Conservation (phyloP, 768 basidiomycete species). For the Lyophyllum semitale region DNA sequence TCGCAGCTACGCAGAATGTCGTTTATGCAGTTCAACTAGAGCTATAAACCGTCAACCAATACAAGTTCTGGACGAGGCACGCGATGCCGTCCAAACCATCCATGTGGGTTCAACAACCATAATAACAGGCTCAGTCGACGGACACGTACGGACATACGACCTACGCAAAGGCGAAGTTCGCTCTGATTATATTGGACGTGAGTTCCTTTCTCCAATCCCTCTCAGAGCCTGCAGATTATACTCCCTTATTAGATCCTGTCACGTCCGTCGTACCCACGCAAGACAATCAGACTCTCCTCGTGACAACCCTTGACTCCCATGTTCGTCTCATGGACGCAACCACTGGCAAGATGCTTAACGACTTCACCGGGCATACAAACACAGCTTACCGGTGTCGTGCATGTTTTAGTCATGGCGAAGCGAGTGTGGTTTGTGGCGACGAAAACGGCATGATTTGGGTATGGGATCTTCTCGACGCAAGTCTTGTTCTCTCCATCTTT, state of each 20-base stretch:
- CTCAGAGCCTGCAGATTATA: background rate
- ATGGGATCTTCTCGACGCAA: slow-evolving; percentile 91
- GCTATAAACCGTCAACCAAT: slow-evolving; percentile 69
- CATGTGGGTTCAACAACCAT: slow-evolving; percentile 68
- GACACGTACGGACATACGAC: slow-evolving; percentile 91
- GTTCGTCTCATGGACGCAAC: slow-evolving; percentile 83
- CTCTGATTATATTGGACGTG: slow-evolving; percentile 89
- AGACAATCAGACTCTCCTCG: slow-evolving; percentile 79
- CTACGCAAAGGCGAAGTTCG: slow-evolving; percentile 90
- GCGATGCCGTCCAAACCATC: slow-evolving; percentile 83
- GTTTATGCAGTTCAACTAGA: slow-evolving; percentile 52
- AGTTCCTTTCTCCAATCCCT: slow-evolving; percentile 31
- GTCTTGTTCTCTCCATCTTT: slow-evolving; percentile 12
- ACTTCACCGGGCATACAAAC: slow-evolving; percentile 79
- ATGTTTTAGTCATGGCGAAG: slow-evolving; percentile 84
- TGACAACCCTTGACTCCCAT: slow-evolving; percentile 81
- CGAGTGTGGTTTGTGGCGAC: slow-evolving; percentile 82
- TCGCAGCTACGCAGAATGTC: background rate
- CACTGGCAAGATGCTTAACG: slow-evolving; percentile 83
- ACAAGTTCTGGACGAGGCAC: slow-evolving; percentile 88
- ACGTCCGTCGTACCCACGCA: slow-evolving; percentile 80
- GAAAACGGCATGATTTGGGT: slow-evolving; percentile 88
- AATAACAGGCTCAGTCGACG: slow-evolving; percentile 86
- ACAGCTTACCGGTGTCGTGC: slow-evolving; percentile 77
- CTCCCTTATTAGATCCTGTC: slow-evolving; percentile 61